Percentiles rank a stretch among this genome's conserved stretches.
Conservation (phyloP, 2,329 filamentous ascomycete species). For the Lecanicillium sp. region DNA sequence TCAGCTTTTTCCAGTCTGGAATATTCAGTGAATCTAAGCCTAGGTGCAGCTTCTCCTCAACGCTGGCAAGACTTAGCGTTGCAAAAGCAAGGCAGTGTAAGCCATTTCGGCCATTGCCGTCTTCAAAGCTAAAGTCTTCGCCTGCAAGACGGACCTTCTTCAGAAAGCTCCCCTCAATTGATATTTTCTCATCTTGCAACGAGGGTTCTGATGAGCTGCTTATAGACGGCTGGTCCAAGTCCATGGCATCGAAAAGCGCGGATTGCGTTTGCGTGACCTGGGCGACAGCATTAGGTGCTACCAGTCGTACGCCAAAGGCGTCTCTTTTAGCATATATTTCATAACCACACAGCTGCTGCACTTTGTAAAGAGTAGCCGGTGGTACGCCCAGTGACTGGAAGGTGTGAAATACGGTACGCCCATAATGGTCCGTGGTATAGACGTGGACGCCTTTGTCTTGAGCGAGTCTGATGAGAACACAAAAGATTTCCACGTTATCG, state of each 20-base stretch:
- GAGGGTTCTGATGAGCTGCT: constrained; percentile 3
- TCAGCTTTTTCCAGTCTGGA: constrained; percentile 2
- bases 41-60: constrained; percentile 24
- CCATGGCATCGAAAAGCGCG: constrained; percentile 11
- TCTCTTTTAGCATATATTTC: constrained; percentile 32
- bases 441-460: constrained; percentile 19
- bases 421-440: constrained; percentile 36
- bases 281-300: too few species aligned
- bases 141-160: too few species aligned
- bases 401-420: constrained; percentile 44
- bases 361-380: constrained; percentile 19
- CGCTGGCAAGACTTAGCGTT: constrained; percentile 31
- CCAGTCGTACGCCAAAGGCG: constrained; percentile 36
- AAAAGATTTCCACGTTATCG: constrained; percentile 16
- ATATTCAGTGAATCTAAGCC: constrained; percentile 14
- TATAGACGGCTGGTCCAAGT: constrained; percentile 15
- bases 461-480: constrained; percentile 17
- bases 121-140: constrained; percentile 20
- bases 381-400: constrained; percentile 20
- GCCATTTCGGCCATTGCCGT: constrained; percentile 43
- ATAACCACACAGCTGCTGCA: constrained; percentile 26
- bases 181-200: constrained; percentile 11
- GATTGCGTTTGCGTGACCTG: constrained; percentile 15
- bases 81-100: constrained; percentile 51
- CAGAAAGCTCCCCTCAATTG: constrained; percentile 11